Base-by-base conservation (phyloP, 768 basidiomycete species). In the Boletus sensibilis region DNA sequence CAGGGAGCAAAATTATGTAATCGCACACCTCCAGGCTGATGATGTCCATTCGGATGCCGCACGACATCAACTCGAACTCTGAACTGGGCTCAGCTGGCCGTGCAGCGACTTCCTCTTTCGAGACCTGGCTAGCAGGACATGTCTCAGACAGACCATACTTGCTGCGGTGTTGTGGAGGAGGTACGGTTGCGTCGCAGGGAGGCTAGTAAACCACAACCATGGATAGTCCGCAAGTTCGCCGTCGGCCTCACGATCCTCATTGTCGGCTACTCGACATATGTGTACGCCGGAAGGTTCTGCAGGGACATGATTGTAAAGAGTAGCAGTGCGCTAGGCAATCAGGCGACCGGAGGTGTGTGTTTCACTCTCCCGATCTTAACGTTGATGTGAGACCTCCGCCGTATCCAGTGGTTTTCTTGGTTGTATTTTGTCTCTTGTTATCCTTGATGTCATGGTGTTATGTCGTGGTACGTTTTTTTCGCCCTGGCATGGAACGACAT, bases 381-480 rank as follows among this genome's bases (percentile, higher is more conserved):
- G 20, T 8, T 51, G 54, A 50, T 42, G 29, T 57, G 54, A 50
- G 48, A 57, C 57, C 33, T 21, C 18, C 21, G 46, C 27, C 35
- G 1, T 39, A 35, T 46, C 47, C 56, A 94, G 92, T 90, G 57
- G 84, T 76, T 4, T 78, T 90, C 55, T 67, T 94, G 49, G 77
- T 80, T 2, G 78, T 86, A 1, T 94, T 86, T 64, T 74, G 72
- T 37, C 55, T 89, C 5, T 65, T 95, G 21, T 82, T 82, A 44
- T 59, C 86, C n/a, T 82, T 92, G 81, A 79, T 84, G 78, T 42
- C 86, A 0, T 94, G 92, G 92, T 80, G 86, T 14, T 96, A 95
- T 72, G 53, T 80, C 21, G 84, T 82, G 80, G 92, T 91, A 53
- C 49, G 80, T 27, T 39, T 27, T 52, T 34, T 29, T 13, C 31